Evolutionary conservation across 2,329 filamentous ascomycete genomes (phyloP), one percentile per base, ranked within the genome.

Genomic region (Stromatinia cepivora): DNA sequence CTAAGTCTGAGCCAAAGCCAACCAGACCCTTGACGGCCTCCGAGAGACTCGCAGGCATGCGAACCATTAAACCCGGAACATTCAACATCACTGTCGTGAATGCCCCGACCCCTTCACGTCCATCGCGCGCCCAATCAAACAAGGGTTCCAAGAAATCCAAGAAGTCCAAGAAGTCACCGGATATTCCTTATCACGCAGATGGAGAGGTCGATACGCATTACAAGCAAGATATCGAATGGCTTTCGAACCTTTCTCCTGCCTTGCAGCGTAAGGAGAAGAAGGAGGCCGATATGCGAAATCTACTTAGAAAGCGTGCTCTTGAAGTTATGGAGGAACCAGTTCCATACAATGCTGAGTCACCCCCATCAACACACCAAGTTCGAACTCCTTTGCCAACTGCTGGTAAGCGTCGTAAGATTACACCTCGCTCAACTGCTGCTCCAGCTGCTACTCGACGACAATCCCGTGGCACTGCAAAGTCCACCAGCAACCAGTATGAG

Each of bases 1-100:
- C 46, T 4, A 36, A 36, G 34, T 15, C 46, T 15, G 46, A n/a
- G 4, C 46, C 34, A 31, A 39, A 22, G 15, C 61, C 46, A 28
- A 9, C 17, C 9, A 59, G 64, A 66, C 64, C 39, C 20, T 13
- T 59, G 52, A 34, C 64, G 11, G n/a, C 52, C 4, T 58, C 64
- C 2, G 39, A 67, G 22, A 52, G 45, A 59, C n/a, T 59, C 1
- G 17, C 34, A 2, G 34, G 6, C 5, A 28, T 36, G 42, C 7
- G 36, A 8, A 28, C 15, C 31, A 65, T 65, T 6, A 17, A 13
- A 17, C 34, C 61, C 3, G 61, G 13, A 20, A 52, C 48, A 13
- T 63, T 52, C 46, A 63, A 28, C 4, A 34, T 20, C 22, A 63
- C 46, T 8, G 59, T 9, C 39, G 9, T 63, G 1, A 36, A 50